Conservation (phyloP, 2,329 filamentous ascomycete genomes). For the Diaporthe sp. region DNA sequence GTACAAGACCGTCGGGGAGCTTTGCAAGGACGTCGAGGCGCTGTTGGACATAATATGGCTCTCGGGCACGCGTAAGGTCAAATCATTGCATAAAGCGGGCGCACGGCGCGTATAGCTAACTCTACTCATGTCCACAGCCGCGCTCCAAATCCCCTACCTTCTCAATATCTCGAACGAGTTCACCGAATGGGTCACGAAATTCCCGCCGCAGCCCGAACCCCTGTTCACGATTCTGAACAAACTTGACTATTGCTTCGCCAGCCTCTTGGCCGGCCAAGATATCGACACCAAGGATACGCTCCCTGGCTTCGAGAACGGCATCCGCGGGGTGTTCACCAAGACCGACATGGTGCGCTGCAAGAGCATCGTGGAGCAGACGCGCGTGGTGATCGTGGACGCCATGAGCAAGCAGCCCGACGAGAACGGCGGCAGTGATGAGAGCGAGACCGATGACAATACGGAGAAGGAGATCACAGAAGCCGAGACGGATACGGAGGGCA, state of each 20-base stretch:
- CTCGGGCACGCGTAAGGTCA: conserved; percentile 81
- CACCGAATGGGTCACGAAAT: conserved; percentile 79
- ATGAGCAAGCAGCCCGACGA: conserved; percentile 68
- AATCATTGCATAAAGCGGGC: neutral
- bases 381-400: conserved; percentile 78
- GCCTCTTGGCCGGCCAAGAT: conserved; percentile 78
- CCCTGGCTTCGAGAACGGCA: conserved; percentile 77
- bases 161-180: conserved; percentile 82
- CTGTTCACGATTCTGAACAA: conserved; percentile 82
- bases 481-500: conserved; percentile 52
- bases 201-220: conserved; percentile 75
- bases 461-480: conserved; percentile 42
- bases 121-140: conserved; percentile 62
- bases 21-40: conserved; percentile 80
- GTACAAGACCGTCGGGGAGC: conserved; percentile 75
- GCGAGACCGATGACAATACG: conserved; percentile 42
- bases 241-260: conserved; percentile 86
- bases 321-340: conserved; percentile 75
- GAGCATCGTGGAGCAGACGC: conserved; percentile 82
- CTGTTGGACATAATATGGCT: conserved; percentile 88
- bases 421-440: conserved; percentile 57
- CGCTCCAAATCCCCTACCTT: conserved; percentile 86
- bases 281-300: conserved; percentile 74
- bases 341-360: conserved; percentile 92
- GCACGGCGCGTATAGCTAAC: conserved; percentile 8